Conservation (phyloP, 1,284 basidiomycete genomes). For the Schizopora paradoxa region DNA sequence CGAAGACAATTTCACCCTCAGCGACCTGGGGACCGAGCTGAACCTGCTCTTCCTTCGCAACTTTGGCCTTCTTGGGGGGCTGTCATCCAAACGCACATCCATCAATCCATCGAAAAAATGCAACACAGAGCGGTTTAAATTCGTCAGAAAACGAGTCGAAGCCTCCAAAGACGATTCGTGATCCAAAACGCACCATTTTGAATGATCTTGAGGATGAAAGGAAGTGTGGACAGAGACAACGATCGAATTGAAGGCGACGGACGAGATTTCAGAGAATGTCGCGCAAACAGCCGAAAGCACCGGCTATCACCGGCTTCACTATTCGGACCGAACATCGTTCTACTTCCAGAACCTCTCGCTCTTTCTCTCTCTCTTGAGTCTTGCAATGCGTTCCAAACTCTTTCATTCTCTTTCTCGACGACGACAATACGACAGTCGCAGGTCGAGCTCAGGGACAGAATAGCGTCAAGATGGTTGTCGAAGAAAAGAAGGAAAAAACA, state of each 20-base stretch:
- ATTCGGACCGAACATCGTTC: neutral
- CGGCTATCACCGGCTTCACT: neutral
- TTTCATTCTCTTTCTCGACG: neutral
- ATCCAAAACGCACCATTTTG: conserved; percentile 11
- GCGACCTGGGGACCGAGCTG: conserved; percentile 91
- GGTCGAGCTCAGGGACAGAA: neutral
- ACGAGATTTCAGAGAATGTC: neutral
- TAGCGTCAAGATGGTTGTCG: neutral
- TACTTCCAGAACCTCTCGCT: neutral
- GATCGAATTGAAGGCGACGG: neutral
- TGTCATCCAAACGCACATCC: conserved; percentile 24
- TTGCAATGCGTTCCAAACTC: neutral
- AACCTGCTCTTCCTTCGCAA: conserved; percentile 74
- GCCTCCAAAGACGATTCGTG: neutral
- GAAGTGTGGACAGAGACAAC: neutral
- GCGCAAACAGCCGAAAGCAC: neutral
- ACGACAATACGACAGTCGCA: neutral
- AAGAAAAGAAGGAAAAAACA: neutral
- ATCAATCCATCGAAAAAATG: conserved; percentile 5
- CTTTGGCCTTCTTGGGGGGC: conserved; percentile 78
- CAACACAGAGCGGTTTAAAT: neutral
- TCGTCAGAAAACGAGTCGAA: neutral
- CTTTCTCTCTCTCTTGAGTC: neutral
- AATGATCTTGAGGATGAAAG: conserved; percentile 2
- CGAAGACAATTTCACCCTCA: conserved; percentile 93